Evolutionary conservation across 768 basidiomycete species (phyloP).

Genomic region (Rhodotorula babjevae): DNA sequence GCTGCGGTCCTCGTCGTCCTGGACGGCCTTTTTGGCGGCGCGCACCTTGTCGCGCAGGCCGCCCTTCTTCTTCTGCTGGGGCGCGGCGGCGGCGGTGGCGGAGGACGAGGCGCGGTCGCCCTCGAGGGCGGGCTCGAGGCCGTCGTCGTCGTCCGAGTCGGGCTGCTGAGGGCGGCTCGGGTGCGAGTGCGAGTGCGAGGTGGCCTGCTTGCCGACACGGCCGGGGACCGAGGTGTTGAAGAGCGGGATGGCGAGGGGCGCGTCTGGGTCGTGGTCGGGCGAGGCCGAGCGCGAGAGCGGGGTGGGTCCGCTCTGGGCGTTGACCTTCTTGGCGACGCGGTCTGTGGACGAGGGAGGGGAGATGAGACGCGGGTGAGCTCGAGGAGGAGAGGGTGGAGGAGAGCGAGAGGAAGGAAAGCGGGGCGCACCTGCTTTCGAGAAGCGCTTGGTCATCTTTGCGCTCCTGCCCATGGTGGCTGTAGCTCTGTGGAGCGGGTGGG

Average conservation of each 20-base stretch:
- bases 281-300: background rate
- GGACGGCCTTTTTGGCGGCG: constrained; percentile 1
- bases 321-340: background rate
- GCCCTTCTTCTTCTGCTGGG: constrained; percentile 4
- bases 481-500: background rate
- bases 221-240: constrained; percentile 30
- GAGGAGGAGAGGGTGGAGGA: no score
- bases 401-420: background rate
- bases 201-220: constrained; percentile 5
- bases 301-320: background rate
- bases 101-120: background rate
- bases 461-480: constrained; percentile 21
- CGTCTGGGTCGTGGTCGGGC: background rate
- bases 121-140: background rate
- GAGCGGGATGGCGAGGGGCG: constrained; percentile 18
- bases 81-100: background rate
- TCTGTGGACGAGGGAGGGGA: background rate
- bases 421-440: constrained; percentile 9
- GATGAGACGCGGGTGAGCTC: background rate
- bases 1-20: background rate
- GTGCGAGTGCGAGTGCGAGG: background rate
- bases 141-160: background rate
- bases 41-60: constrained; percentile 21
- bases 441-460: constrained; percentile 29
- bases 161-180: no score